A percentile compares a stretch with the other conserved stretches of the same genome.
These are phyloP conservation scores for Cystobasidium slooffiae DNA, from an alignment of 1,284 basidiomycete genomes.

Conservation along the genomic window DNA sequence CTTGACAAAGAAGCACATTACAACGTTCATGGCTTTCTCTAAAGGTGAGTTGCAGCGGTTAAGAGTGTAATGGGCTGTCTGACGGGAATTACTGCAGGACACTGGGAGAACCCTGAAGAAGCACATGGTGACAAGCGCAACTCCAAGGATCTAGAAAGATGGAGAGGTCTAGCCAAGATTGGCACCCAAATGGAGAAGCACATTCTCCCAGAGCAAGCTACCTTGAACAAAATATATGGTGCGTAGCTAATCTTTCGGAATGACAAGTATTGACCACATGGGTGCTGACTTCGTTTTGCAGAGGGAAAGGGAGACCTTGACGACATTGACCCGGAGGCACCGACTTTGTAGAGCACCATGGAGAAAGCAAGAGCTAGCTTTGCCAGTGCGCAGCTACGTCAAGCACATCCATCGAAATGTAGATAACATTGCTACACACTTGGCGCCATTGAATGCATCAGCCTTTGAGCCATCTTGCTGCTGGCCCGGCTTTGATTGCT, in stretches of 20 bases:
- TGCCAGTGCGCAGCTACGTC: too few relatives aligned
- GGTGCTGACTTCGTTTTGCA: background rate
- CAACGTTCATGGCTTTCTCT: slow-evolving; percentile 54
- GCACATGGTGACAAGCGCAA: slow-evolving; percentile 56
- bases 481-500: too few relatives aligned
- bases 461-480: too few relatives aligned
- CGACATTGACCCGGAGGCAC: slow-evolving; percentile 52
- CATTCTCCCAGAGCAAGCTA: slow-evolving; percentile 55
- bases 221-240: slow-evolving; percentile 50
- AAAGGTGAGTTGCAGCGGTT: slow-evolving; percentile 45
- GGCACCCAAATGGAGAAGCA: slow-evolving; percentile 54
- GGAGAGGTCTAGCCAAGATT: slow-evolving; percentile 55
- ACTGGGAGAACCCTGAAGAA: slow-evolving; percentile 54
- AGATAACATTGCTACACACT: too few relatives aligned
- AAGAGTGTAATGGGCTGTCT: background rate
- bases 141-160: slow-evolving; percentile 54
- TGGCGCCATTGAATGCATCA: too few relatives aligned
- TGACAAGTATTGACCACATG: background rate
- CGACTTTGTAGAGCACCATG: slow-evolving; percentile 38
- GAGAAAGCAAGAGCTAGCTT: background rate
- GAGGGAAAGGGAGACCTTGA: slow-evolving; percentile 53
- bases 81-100: slow-evolving; percentile 37
- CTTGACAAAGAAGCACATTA: slow-evolving; percentile 52
- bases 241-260: background rate
- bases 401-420: too few relatives aligned